Evolutionary conservation across 805 yeast species (phyloP), one percentile per base, ranked within the genome.

Genomic region (Cyberlindnera mycetangii): DNA sequence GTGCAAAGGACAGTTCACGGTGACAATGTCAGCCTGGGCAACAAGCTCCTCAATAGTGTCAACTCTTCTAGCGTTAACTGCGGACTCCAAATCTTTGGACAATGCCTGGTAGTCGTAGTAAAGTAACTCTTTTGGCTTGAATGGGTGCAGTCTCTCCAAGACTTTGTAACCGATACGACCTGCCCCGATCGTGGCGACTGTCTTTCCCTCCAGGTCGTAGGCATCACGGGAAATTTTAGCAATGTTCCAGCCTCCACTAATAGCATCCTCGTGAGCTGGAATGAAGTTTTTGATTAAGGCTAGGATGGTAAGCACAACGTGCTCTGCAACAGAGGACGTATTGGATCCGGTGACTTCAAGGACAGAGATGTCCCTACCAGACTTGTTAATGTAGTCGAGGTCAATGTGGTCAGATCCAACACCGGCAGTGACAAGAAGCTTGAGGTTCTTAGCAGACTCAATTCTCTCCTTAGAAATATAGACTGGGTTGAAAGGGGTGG

Each of bases 351-450:
- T 85, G 43, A 85, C 93, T 67, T 85, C 93, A 39, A 80, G 70
- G 16, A 85, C 93, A 15, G 84, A 73, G 58, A 85, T 77, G 50
- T 78, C 75, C 48, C 70, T 69, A 52, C 76, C 80, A 54, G 80
- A 77, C 52, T 87, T 81, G 54, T 67, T 62, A 55, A 69, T 69
- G 55, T 85, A 85, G 53, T 74, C 74, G 56, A 85, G 72, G 59
- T 85, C 92, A 50, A 85, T 72, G 65, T 85, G 93, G 62, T 85
- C 93, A 17, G 89, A 81, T 11, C 95, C 95, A 48, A 85, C 89
- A 55, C 93, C 95, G 9, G 95, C 95, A 39, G 90, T 85, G 54
- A 84, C 72, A 48, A 81, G 70, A 41, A 83, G 60, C 69, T 83
- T 84, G 65, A 85, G 74, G 42, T 82, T 83, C 62, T 81, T 80